These are phyloP conservation scores for Phytophthora podocarpi DNA, from an alignment of 352 stramenopile genomes.

Conservation along the genomic window DNA sequence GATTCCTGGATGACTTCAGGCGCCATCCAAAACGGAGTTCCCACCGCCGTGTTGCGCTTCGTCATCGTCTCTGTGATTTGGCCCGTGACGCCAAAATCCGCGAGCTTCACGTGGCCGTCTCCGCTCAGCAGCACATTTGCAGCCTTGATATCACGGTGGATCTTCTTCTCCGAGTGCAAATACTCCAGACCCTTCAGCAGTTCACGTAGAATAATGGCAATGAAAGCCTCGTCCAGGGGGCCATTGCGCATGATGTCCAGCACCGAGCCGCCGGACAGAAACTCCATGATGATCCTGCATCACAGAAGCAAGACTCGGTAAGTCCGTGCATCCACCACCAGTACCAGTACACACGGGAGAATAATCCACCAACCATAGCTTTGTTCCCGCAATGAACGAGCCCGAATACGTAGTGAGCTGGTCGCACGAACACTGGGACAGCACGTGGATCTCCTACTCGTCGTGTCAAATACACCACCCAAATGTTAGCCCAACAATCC, in stretches of 20 bases:
- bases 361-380: constrained; percentile 60
- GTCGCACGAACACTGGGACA: constrained; percentile 89
- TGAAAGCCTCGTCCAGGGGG: constrained; percentile 78
- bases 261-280: constrained; percentile 91
- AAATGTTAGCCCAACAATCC: neutral
- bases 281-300: constrained; percentile 94
- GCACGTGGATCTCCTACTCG: constrained; percentile 86
- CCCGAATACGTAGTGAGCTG: constrained; percentile 91
- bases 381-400: constrained; percentile 84
- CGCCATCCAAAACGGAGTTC: constrained; percentile 99
- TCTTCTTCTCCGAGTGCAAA: constrained; percentile 85
- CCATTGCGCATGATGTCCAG: constrained; percentile 87
- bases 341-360: neutral
- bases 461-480: no score
- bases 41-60: constrained; percentile 97
- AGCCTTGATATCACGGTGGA: constrained; percentile 86
- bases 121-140: constrained; percentile 84
- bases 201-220: constrained; percentile 84
- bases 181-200: constrained; percentile 82
- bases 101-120: constrained; percentile 80
- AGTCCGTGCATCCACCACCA: neutral
- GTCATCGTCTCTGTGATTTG: constrained; percentile 97
- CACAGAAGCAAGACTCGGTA: neutral
- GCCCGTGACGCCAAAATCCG: constrained; percentile 90
- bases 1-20: constrained; percentile 85